Base-by-base conservation (phyloP, 768 basidiomycete species). In the Phylloporus sp. region DNA sequence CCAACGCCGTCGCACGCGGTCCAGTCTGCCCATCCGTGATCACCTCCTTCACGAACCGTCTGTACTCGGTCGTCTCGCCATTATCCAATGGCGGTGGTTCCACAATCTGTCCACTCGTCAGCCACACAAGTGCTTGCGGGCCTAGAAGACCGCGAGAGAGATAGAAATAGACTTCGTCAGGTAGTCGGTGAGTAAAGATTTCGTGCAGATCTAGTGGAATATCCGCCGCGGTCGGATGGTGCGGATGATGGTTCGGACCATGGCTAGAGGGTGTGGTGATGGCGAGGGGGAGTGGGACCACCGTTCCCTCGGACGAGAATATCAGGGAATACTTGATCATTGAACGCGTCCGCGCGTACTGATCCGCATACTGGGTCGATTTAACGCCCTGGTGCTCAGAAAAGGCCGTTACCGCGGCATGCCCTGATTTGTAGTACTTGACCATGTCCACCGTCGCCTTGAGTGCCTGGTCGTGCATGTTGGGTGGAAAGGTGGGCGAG, bases 111-210 rank as follows among this genome's bases (percentile, higher is more conserved):
- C 93, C 93, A 23, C 80, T 84, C 15, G 91, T 93, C 52, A 99
- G 81, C 90, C 95, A 97, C n/a, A 94, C 88, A 22, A 98, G 80
- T 10, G 92, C 85, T 60, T 92, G 90, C 0, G 95, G 91, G 9
- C 85, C 84, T 47, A 97, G 67, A 13, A 98, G 79, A 6, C 97
- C 95, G 16, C 93, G 86, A 34, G 93, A 97, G 57, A 98, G 80
- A 68, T 97, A 97, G 70, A 86, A 97, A 73, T 95, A 98, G 52
- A 97, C 79, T 67, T 98, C 94, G 68, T 98, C 97, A 1, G 95
- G 95, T 23, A 99, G 78, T 40, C 93, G 86, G 69, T 91, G 76
- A 10, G 93, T 95, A 73, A 97, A 98, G 54, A 98, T 89, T 47
- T 97, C 93, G 65, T 95, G 90, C 34, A 99, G 73, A 70, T 98